These are phyloP conservation scores for Metschnikowia peoriensis DNA, from an alignment of 805 yeast genomes.

Conservation along the genomic window DNA sequence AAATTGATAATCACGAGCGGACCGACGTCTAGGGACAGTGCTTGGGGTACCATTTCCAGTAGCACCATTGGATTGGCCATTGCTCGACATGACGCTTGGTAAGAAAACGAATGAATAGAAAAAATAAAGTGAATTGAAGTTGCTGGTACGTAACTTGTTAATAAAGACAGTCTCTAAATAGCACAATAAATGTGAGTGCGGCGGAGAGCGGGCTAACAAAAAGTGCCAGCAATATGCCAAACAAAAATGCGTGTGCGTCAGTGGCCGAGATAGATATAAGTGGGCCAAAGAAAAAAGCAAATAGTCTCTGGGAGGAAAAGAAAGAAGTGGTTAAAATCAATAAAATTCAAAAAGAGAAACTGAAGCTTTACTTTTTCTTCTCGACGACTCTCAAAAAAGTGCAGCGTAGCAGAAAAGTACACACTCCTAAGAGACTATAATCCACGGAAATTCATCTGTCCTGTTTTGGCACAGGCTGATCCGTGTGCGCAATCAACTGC, in stretches of 20 bases:
- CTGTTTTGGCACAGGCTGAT: background rate
- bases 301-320: background rate
- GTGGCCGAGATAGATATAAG: background rate
- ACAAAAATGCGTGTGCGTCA: background rate
- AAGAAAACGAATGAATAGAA: slow-evolving; percentile 11
- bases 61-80: background rate
- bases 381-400: background rate
- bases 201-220: background rate
- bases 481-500: background rate
- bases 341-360: too few relatives aligned
- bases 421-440: background rate
- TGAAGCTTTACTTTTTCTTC: background rate
- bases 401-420: background rate
- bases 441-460: background rate
- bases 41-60: background rate
- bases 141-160: slow-evolving; percentile 17
- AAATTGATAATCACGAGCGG: slow-evolving; percentile 84
- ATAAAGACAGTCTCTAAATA: background rate
- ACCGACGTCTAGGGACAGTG: slow-evolving; percentile 22
- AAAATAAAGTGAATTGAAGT: slow-evolving; percentile 1
- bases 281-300: background rate
- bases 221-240: slow-evolving; percentile 4
- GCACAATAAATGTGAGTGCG: background rate
- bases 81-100: slow-evolving; percentile 1
- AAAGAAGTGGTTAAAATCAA: too few relatives aligned